Conservation (phyloP, 1,139 yeast species). For the Nematodospora anomalae region DNA sequence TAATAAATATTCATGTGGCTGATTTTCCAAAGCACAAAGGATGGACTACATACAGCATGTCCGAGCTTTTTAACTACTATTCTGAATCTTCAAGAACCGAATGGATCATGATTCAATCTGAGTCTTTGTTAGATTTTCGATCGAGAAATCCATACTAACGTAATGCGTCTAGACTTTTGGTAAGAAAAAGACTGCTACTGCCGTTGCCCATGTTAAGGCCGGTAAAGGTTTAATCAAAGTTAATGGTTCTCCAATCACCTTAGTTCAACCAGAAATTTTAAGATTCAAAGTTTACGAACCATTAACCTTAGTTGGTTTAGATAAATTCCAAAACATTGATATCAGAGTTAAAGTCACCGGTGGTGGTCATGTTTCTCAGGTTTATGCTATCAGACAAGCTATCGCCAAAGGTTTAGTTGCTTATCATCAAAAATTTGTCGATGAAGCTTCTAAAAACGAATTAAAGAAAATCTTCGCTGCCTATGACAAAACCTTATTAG, state of each 20-base stretch:
- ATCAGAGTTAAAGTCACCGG: constrained; percentile 99
- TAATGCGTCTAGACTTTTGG: constrained; percentile 78
- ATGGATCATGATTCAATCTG: not conserved
- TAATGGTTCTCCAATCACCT: constrained; percentile 98
- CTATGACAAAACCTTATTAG: constrained; percentile 99
- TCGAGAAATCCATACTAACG: constrained; percentile 30
- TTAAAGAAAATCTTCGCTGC: constrained; percentile 96
- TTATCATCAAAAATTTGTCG: constrained; percentile 98
- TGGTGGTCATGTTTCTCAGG: constrained; percentile 99
- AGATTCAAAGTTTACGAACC: constrained; percentile 99
- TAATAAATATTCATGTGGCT: no score
- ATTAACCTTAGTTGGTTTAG: constrained; percentile 95
- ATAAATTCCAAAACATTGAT: constrained; percentile 97
- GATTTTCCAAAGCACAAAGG: no score
- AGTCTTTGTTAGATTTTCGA: not conserved
- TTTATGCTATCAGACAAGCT: constrained; percentile 99
- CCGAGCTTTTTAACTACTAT: no score
- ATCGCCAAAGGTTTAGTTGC: constrained; percentile 99
- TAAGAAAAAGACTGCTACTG: constrained; percentile 99
- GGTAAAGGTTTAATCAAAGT: constrained; percentile 99
- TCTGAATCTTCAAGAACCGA: no score
- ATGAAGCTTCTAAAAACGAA: constrained; percentile 99
- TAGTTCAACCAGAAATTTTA: constrained; percentile 98
- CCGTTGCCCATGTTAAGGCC: constrained; percentile 99
- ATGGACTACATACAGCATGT: no score